Conservation (phyloP, 73 alveolate species). For the Tetrahymena borealis region DNA sequence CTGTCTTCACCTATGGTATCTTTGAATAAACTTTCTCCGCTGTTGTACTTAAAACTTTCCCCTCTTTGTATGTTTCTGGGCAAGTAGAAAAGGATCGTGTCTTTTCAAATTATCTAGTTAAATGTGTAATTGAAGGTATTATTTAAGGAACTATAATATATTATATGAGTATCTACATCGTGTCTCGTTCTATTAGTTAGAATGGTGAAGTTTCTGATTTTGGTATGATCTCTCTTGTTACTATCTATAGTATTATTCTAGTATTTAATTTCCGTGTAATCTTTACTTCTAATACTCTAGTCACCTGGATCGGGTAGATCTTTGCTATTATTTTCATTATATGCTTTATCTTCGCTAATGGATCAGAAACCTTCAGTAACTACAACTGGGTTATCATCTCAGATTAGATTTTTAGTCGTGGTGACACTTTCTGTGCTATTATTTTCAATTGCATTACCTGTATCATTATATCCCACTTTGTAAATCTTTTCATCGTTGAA, state of each 20-base stretch:
- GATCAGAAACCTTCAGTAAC: neutral
- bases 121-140: constrained; percentile 21
- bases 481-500: neutral
- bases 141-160: constrained; percentile 11
- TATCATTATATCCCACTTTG: neutral
- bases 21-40: neutral
- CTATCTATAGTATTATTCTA: neutral
- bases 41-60: neutral
- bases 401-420: neutral
- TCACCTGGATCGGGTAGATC: neutral
- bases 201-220: neutral
- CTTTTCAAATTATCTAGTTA: neutral
- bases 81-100: constrained; percentile 18
- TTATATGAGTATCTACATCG: constrained; percentile 18
- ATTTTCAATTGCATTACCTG: neutral
- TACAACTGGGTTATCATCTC: neutral
- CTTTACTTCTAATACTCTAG: neutral
- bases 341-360: neutral
- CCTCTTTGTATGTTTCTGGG: constrained; percentile 29
- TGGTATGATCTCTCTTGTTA: neutral
- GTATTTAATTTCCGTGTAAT: neutral
- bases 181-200: neutral
- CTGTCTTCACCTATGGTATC: constrained; percentile 11
- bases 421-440: neutral
- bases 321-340: neutral